Evolutionary conservation across 768 basidiomycete genomes (phyloP).

Genomic region (Lentinus brumalis): DNA sequence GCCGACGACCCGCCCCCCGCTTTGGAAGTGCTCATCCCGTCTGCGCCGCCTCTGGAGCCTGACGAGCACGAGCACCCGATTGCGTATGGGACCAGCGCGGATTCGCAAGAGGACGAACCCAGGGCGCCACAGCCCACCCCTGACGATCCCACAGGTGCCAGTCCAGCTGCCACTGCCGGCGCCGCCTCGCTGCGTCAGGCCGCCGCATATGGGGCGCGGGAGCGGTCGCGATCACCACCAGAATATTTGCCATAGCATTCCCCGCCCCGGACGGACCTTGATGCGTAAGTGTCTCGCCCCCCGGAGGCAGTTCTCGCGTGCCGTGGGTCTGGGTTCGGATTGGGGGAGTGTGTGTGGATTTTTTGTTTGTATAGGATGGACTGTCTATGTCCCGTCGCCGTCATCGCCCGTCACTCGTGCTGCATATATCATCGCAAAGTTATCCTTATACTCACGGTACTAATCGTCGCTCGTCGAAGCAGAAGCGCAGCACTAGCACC

Average conservation of each 20-base stretch:
- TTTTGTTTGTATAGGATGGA: no score
- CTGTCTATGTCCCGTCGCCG: no score
- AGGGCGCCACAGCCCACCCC: constrained; percentile 6
- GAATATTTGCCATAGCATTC: constrained; percentile 13
- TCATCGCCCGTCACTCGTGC: no score
- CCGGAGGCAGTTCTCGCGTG: no score
- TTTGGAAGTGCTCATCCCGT: constrained; percentile 5
- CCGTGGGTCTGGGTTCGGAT: neutral
- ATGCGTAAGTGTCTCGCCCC: no score
- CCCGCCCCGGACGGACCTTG: neutral
- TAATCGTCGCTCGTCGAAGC: no score
- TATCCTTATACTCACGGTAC: no score
- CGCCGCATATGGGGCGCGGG: neutral
- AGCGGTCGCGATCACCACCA: constrained; percentile 4
- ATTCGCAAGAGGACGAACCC: neutral
- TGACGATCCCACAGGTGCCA: constrained; percentile 8
- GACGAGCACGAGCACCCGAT: neutral
- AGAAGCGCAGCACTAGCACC: no score
- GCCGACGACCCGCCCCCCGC: neutral
- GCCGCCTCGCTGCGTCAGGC: neutral
- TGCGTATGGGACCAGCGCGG: neutral
- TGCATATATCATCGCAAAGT: no score
- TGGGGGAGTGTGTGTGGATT: neutral
- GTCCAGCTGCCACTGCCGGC: neutral
- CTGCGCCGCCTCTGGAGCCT: constrained; percentile 9